These are phyloP conservation scores for Leccinum uliginosum DNA, from an alignment of 768 basidiomycete species.

Conservation along the genomic window DNA sequence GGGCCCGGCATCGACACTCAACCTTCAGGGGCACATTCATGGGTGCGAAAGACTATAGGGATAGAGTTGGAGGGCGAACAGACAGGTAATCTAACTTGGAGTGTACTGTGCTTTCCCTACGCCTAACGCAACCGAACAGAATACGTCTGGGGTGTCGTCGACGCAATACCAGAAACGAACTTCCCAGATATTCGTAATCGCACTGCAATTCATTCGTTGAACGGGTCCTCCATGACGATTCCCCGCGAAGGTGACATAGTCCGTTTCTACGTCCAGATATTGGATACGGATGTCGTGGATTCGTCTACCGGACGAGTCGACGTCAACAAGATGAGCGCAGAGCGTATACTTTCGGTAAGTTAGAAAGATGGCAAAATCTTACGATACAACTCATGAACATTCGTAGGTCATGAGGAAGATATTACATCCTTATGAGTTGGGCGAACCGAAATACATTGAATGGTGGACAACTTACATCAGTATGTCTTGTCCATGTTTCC, in stretches of 20 bases:
- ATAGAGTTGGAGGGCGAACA: constrained; percentile 47
- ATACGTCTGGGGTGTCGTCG: constrained; percentile 81
- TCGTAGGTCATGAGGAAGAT: constrained; percentile 51
- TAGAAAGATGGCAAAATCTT: too few relatives aligned
- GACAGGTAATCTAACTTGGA: constrained; percentile 30
- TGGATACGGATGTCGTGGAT: constrained; percentile 43
- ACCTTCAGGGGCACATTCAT: constrained; percentile 39
- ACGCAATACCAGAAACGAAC: constrained; percentile 64
- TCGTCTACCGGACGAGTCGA: constrained; percentile 48
- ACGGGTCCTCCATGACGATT: constrained; percentile 69
- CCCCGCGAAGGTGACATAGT: constrained; percentile 68
- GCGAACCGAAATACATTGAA: constrained; percentile 45
- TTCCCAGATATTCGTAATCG: constrained; percentile 74
- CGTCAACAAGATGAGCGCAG: constrained; percentile 45
- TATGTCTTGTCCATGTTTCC: constrained; percentile 27
- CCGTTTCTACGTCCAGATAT: constrained; percentile 68
- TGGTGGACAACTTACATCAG: constrained; percentile 77
- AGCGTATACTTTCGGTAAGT: constrained; percentile 50
- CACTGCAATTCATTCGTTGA: constrained; percentile 61
- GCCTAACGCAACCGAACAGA: constrained; percentile 36
- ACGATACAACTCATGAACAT: background rate
- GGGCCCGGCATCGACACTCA: background rate
- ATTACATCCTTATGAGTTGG: constrained; percentile 52
- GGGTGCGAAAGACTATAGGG: constrained; percentile 42
- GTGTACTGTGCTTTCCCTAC: background rate